phyloP scores from a whole-genome alignment of 768 basidiomycete genomes.

The Leccinum subgranulosum region DNA sequence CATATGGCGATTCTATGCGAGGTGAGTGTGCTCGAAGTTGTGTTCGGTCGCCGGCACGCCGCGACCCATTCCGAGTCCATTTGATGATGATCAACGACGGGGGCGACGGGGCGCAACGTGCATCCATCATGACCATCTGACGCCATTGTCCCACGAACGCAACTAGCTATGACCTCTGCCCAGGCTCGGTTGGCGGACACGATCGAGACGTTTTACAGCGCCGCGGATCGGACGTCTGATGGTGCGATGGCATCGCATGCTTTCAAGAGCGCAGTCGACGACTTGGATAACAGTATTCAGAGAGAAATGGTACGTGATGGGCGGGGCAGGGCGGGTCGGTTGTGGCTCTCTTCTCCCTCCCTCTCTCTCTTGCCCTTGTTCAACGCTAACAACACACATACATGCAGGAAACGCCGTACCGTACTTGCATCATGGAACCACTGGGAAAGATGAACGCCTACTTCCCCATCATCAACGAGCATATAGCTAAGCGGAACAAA shows the following conservation, averaged over 20 bases:
- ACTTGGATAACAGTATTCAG: constrained; percentile 81
- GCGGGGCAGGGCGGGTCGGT: background rate
- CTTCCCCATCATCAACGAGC: constrained; percentile 90
- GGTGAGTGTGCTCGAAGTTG: constrained; percentile 43
- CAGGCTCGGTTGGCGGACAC: constrained; percentile 93
- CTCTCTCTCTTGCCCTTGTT: background rate
- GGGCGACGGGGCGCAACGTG: background rate
- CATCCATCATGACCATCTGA: background rate
- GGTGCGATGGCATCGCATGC: constrained; percentile 97
- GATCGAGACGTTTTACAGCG: constrained; percentile 86
- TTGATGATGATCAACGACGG: too few relatives aligned
- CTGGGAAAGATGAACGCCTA: constrained; percentile 96
- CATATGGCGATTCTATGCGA: constrained; percentile 92
- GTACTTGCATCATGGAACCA: constrained; percentile 93
- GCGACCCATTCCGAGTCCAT: background rate
- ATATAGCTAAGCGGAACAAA: constrained; percentile 92
- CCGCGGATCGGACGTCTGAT: constrained; percentile 79
- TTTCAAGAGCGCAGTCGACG: constrained; percentile 93
- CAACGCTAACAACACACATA: background rate
- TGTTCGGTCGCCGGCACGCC: background rate
- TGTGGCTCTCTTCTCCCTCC: too few relatives aligned
- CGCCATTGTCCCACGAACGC: background rate
- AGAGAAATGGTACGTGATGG: constrained; percentile 80
- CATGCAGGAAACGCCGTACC: constrained; percentile 86
- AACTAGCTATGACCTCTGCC: constrained; percentile 80